Conservation (phyloP, 495 filamentous ascomycete species). For the Stereocaulon alpinum region DNA sequence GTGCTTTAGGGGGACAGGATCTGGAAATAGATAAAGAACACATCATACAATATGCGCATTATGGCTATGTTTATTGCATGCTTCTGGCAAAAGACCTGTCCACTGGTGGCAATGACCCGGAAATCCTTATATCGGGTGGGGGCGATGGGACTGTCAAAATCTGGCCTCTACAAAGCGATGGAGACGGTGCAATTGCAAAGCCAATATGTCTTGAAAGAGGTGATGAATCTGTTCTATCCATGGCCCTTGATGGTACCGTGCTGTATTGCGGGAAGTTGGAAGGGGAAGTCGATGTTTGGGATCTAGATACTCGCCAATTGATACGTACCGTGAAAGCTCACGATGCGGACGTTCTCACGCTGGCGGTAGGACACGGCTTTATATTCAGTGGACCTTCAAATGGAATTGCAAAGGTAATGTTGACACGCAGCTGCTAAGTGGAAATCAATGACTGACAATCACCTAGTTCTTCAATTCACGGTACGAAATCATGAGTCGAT, state of each 20-base stretch:
- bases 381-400: conserved; percentile 75
- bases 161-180: conserved; percentile 56
- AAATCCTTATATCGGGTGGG: conserved; percentile 79
- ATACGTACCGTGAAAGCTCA: conserved; percentile 72
- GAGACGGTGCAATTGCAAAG: conserved; percentile 45
- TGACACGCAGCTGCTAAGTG: conserved; percentile 1
- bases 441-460: conserved; percentile 27
- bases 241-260: conserved; percentile 77
- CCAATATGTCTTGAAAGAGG: conserved; percentile 63
- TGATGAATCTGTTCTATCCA: conserved; percentile 69
- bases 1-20: conserved; percentile 46
- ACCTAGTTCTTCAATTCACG: conserved; percentile 72
- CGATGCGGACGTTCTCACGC: conserved; percentile 72
- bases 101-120: conserved; percentile 54
- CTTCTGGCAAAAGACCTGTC: conserved; percentile 58
- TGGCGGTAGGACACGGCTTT: conserved; percentile 71
- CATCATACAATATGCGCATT: conserved; percentile 83
- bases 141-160: conserved; percentile 90
- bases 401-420: conserved; percentile 64
- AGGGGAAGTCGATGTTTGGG: conserved; percentile 96
- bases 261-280: conserved; percentile 79
- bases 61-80: conserved; percentile 94
- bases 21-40: conserved; percentile 77
- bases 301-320: conserved; percentile 86
- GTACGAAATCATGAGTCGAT: conserved; percentile 72